These are phyloP conservation scores for Colletotrichum zoysiae DNA, from an alignment of 2,329 filamentous ascomycete genomes.

Conservation along the genomic window DNA sequence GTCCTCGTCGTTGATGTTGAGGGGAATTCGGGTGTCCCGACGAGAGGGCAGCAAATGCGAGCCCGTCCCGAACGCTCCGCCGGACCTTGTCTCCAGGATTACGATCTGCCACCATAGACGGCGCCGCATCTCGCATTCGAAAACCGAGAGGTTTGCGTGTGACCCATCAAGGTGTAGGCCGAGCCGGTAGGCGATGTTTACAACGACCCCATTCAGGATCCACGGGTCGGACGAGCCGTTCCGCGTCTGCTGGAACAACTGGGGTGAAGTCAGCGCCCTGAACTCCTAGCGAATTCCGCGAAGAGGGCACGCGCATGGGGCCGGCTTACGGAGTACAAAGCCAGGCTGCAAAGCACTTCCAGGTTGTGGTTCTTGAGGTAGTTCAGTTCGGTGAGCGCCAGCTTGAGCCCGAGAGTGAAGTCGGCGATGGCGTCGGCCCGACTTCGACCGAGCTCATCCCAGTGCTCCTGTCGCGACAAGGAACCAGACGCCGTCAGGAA, in stretches of 20 bases:
- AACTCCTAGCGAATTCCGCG: too few species aligned
- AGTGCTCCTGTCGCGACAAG: conserved; percentile 62
- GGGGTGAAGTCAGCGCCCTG: neutral
- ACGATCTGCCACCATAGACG: conserved; percentile 29
- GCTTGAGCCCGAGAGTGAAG: conserved; percentile 64
- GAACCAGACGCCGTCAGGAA: conserved; percentile 5
- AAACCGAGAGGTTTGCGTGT: neutral
- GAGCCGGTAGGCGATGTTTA: conserved; percentile 75
- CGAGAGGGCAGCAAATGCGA: neutral
- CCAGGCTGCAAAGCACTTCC: conserved; percentile 38
- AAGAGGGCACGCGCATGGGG: neutral
- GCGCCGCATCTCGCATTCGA: conserved; percentile 13
- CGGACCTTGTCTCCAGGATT: neutral
- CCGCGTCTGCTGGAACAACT: conserved; percentile 13
- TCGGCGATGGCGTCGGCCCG: conserved; percentile 63
- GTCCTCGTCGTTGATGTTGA: conserved; percentile 19
- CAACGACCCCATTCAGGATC: conserved; percentile 71
- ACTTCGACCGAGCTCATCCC: conserved; percentile 59
- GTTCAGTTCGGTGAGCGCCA: conserved; percentile 62
- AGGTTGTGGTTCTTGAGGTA: conserved; percentile 71
- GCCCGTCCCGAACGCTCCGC: neutral
- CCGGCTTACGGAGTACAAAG: conserved; percentile 11
- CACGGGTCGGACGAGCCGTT: conserved; percentile 50
- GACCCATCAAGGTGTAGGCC: conserved; percentile 69
- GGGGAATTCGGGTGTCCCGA: conserved; percentile 1